Percentiles rank a stretch among this genome's conserved stretches.
Conservation (phyloP, 2,329 filamentous ascomycete species). For the Fusarium neocosmosporiellum region DNA sequence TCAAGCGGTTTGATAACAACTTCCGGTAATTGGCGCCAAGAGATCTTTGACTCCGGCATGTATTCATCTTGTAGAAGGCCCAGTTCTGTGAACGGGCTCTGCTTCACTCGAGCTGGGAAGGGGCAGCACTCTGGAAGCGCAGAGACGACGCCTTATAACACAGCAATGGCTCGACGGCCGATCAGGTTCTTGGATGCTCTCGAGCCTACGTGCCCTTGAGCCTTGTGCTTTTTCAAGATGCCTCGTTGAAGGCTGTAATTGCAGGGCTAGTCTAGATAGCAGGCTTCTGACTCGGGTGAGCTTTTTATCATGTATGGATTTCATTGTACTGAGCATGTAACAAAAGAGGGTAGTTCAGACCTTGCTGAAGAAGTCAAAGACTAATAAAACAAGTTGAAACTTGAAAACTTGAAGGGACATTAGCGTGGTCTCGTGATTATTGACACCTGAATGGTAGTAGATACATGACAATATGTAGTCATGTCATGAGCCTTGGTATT, state of each 20-base stretch:
- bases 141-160: constrained; percentile 1
- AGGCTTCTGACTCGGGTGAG: constrained; percentile 27
- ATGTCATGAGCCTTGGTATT: not conserved
- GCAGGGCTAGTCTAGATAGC: constrained; percentile 21
- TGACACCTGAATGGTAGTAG: not conserved
- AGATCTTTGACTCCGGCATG: constrained; percentile 1
- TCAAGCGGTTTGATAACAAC: constrained; percentile 92
- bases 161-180: constrained; percentile 5
- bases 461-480: not conserved
- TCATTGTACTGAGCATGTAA: constrained; percentile 38
- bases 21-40: constrained; percentile 59
- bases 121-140: constrained; percentile 9
- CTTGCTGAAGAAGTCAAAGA: constrained; percentile 32
- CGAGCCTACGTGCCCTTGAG: not conserved
- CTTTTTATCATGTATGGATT: constrained; percentile 29
- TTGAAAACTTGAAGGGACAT: constrained; percentile 15
- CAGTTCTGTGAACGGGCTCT: constrained; percentile 36
- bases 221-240: constrained; percentile 10
- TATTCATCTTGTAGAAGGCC: constrained; percentile 4
- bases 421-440: not conserved
- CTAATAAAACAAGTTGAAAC: constrained; percentile 29
- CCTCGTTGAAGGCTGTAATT: constrained; percentile 12
- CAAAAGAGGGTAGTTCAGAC: constrained; percentile 32
- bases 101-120: constrained; percentile 4
- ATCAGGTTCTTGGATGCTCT: constrained; percentile 14